phyloP scores from a whole-genome alignment of 805 yeast species.

The Saccharomycopsis capsularis region DNA sequence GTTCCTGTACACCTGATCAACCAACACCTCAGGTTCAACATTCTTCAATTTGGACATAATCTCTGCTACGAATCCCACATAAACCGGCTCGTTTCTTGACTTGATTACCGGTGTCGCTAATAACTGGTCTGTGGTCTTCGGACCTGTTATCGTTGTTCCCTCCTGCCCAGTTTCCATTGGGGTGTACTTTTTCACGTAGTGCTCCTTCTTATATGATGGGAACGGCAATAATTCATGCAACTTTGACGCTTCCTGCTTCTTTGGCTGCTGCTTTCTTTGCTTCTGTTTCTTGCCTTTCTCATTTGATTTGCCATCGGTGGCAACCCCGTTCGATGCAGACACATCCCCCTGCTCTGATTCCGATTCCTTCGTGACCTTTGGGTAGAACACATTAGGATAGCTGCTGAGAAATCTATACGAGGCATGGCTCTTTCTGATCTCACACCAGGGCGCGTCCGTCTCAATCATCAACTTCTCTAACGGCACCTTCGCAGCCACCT shows the following conservation, averaged over 20 bases:
- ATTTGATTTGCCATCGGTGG: not conserved
- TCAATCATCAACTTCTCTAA: slow-evolving; percentile 67
- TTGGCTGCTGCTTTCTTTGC: slow-evolving; percentile 23
- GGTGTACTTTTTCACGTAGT: slow-evolving; percentile 29
- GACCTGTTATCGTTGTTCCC: not conserved
- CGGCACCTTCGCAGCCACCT: slow-evolving; percentile 64
- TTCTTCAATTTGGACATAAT: slow-evolving; percentile 48
- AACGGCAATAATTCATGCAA: slow-evolving; percentile 52
- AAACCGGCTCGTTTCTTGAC: slow-evolving; percentile 89
- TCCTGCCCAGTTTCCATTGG: not conserved
- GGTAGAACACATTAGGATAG: slow-evolving; percentile 51
- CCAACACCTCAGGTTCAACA: slow-evolving; percentile 37
- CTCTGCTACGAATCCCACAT: slow-evolving; percentile 72
- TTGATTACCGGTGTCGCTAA: slow-evolving; percentile 47
- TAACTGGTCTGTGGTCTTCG: slow-evolving; percentile 19
- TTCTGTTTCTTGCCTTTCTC: slow-evolving; percentile 1
- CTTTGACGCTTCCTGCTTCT: slow-evolving; percentile 26
- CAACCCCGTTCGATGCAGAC: not conserved
- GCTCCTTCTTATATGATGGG: slow-evolving; percentile 58
- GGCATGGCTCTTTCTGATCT: slow-evolving; percentile 76
- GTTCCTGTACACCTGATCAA: slow-evolving; percentile 46
- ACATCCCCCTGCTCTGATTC: slow-evolving; percentile 5
- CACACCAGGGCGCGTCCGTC: slow-evolving; percentile 99
- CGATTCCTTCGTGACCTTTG: slow-evolving; percentile 27
- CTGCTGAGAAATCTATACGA: slow-evolving; percentile 50